These are phyloP conservation scores for Raddia distichophylla DNA, from an alignment of 176 grass and related monocot species.

Conservation along the genomic window DNA sequence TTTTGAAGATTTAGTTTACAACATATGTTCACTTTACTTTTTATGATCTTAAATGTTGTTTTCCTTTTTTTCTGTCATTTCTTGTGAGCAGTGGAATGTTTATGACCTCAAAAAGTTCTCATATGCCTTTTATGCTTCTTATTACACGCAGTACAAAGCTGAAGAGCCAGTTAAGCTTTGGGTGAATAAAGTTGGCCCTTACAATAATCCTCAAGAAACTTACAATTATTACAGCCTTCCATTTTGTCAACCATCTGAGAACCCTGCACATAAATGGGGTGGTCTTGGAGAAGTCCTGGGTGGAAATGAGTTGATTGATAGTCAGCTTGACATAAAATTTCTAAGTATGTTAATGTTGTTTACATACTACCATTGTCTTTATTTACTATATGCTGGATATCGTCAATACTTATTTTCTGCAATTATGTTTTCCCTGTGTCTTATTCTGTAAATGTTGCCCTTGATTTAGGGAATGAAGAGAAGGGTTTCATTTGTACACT, in stretches of 20 bases:
- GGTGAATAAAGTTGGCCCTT: slow-evolving; percentile 99
- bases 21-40: neutral
- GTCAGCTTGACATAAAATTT: slow-evolving; percentile 91
- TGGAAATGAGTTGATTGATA: slow-evolving; percentile 96
- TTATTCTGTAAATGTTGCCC: slow-evolving; percentile 32
- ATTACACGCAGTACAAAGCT: slow-evolving; percentile 69
- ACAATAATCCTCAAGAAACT: slow-evolving; percentile 99
- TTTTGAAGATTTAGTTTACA: slow-evolving; percentile 24
- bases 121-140: slow-evolving; percentile 35
- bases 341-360: slow-evolving; percentile 61
- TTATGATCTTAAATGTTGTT: slow-evolving; percentile 5
- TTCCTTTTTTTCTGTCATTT: slow-evolving; percentile 3
- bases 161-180: slow-evolving; percentile 83
- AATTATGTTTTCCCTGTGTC: neutral
- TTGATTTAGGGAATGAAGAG: slow-evolving; percentile 67
- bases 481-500: slow-evolving; percentile 72
- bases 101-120: neutral
- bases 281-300: slow-evolving; percentile 97
- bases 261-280: slow-evolving; percentile 87
- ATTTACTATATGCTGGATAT: neutral
- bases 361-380: slow-evolving; percentile 38
- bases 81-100: neutral
- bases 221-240: slow-evolving; percentile 99
- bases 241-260: slow-evolving; percentile 82
- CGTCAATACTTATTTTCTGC: neutral